phyloP scores from a whole-genome alignment of 805 yeast genomes.

The Alloascoidea africana region DNA sequence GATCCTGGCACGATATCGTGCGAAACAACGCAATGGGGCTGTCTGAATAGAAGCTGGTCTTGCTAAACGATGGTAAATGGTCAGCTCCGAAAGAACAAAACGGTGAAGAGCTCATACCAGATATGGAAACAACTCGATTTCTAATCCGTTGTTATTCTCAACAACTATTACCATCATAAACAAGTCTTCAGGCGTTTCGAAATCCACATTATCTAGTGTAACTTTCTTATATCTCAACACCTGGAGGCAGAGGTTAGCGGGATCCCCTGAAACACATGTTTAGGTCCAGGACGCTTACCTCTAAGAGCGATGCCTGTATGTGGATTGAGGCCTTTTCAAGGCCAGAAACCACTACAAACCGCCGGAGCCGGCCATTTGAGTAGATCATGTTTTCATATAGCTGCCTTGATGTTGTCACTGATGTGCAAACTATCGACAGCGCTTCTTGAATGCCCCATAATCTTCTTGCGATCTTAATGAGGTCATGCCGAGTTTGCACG shows the following conservation, averaged over 20 bases:
- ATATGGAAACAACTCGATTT: neutral
- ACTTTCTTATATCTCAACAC: neutral
- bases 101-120: neutral
- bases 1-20: no score
- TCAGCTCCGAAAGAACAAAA: no score
- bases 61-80: no score
- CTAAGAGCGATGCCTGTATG: neutral
- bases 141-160: neutral
- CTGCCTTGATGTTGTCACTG: neutral
- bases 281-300: no score
- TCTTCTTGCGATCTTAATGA: neutral
- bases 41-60: conserved; percentile 19
- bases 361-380: neutral
- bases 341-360: neutral
- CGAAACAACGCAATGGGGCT: no score
- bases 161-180: neutral
- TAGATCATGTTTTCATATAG: neutral
- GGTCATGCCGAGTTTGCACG: neutral
- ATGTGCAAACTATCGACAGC: neutral
- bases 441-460: neutral
- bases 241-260: no score
- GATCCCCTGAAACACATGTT: no score
- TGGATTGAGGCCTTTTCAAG: neutral
- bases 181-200: neutral
- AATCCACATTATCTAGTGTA: neutral